phyloP scores from a whole-genome alignment of 73 alveolate genomes.

The Symbiodinium natans region DNA sequence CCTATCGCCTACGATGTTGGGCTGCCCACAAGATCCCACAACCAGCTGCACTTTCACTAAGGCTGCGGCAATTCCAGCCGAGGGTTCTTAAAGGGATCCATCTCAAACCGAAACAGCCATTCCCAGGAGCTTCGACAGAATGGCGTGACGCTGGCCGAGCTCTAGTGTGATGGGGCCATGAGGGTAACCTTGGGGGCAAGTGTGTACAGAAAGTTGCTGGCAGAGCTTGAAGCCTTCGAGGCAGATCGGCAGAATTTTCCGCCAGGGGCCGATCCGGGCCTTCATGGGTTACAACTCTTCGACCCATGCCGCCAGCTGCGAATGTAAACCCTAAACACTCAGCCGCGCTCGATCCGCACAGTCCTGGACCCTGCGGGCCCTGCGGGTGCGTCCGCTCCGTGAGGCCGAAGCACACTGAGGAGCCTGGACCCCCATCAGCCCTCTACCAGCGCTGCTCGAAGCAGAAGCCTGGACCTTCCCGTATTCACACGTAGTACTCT shows the following conservation, averaged over 20 bases:
- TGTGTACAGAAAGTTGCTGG: too few relatives aligned
- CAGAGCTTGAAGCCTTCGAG: neutral
- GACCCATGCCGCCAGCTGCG: too few relatives aligned
- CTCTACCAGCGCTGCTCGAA: neutral
- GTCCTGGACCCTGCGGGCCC: neutral
- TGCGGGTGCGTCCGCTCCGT: neutral
- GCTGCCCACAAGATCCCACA: too few relatives aligned
- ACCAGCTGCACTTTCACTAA: too few relatives aligned
- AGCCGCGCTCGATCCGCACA: neutral
- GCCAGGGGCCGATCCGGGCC: too few relatives aligned
- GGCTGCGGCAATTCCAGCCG: neutral
- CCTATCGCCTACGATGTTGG: too few relatives aligned
- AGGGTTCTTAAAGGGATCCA: neutral
- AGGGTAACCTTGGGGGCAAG: too few relatives aligned
- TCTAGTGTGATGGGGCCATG: neutral
- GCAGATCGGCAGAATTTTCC: neutral
- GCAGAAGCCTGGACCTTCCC: neutral
- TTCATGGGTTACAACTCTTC: too few relatives aligned
- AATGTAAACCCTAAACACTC: neutral
- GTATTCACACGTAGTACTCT: too few relatives aligned
- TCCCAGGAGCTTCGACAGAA: conserved; percentile 54
- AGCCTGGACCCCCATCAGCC: neutral
- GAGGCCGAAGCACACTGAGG: neutral
- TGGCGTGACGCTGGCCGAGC: conserved; percentile 92
- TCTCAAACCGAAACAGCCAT: neutral